These are phyloP conservation scores for Dendryphion nanum DNA, from an alignment of 2,329 filamentous ascomycete genomes.

Conservation along the genomic window DNA sequence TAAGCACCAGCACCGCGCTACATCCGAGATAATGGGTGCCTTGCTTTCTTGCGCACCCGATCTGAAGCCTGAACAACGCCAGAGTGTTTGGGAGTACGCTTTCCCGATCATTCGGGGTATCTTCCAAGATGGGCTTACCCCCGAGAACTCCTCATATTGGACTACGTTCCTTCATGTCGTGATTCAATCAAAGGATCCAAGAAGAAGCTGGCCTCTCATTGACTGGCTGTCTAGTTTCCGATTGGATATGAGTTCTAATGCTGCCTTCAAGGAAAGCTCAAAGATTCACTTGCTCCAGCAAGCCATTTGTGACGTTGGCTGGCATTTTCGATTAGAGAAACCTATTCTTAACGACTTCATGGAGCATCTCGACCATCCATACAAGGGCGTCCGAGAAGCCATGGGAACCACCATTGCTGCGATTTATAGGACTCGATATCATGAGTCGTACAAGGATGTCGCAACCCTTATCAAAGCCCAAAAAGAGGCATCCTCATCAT, in stretches of 20 bases:
- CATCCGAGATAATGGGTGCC: conserved; percentile 87
- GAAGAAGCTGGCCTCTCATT: conserved; percentile 81
- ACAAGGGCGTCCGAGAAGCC: conserved; percentile 93
- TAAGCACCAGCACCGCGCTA: conserved; percentile 96
- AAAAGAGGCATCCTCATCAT: conserved; percentile 73
- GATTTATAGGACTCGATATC: conserved; percentile 87
- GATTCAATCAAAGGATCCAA: conserved; percentile 83
- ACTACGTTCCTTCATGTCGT: conserved; percentile 88
- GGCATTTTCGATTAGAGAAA: conserved; percentile 91
- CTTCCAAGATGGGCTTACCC: conserved; percentile 87
- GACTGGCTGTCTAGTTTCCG: conserved; percentile 81
- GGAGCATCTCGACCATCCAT: conserved; percentile 89
- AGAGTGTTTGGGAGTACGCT: conserved; percentile 81
- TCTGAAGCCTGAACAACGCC: conserved; percentile 69
- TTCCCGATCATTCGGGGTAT: conserved; percentile 84
- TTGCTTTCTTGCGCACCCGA: conserved; percentile 79
- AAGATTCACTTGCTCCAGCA: conserved; percentile 92
- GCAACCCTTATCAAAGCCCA: conserved; percentile 73
- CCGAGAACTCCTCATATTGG: conserved; percentile 95
- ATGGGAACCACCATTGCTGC: conserved; percentile 87
- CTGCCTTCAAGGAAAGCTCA: conserved; percentile 97
- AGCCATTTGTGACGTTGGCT: conserved; percentile 81
- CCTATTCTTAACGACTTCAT: conserved; percentile 89
- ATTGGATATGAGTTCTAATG: conserved; percentile 91
- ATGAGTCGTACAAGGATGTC: conserved; percentile 88